A percentile compares a stretch with the other conserved stretches of the same genome.
phyloP scores from a whole-genome alignment of 2,329 filamentous ascomycete species.

The Escovopsis weberi region DNA sequence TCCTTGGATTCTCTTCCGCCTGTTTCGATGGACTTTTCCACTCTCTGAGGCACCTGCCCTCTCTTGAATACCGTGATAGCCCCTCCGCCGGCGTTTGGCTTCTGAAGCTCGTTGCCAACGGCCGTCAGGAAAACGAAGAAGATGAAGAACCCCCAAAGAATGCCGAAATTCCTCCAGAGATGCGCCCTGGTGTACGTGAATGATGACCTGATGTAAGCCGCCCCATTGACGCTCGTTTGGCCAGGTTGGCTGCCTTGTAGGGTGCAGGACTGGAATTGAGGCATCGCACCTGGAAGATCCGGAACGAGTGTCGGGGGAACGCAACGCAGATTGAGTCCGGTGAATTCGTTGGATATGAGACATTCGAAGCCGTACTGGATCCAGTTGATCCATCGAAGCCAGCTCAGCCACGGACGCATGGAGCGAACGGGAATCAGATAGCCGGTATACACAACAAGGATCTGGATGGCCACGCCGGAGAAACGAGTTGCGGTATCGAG shows the following conservation, averaged over 20 bases:
- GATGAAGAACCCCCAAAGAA: conserved; percentile 60
- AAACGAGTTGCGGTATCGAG: conserved; percentile 49
- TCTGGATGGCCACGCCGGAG: conserved; percentile 41
- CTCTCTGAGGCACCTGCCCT: conserved; percentile 43
- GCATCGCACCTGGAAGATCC: conserved; percentile 16
- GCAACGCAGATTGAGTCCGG: conserved; percentile 42
- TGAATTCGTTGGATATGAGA: conserved; percentile 50
- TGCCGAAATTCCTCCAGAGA: conserved; percentile 64
- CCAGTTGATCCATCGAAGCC: conserved; percentile 55
- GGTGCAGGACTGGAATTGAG: conserved; percentile 38
- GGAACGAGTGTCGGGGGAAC: conserved; percentile 43
- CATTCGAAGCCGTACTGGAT: conserved; percentile 57
- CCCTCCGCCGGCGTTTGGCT: conserved; percentile 44
- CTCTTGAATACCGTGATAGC: conserved; percentile 48
- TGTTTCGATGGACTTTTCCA: conserved; percentile 42
- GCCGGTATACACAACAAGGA: conserved; percentile 53
- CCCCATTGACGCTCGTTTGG: conserved; percentile 33
- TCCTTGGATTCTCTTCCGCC: conserved; percentile 30
- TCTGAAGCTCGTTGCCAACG: conserved; percentile 51
- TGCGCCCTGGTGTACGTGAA: conserved; percentile 43
- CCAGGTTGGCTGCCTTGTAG: conserved; percentile 32
- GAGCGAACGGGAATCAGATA: conserved; percentile 45
- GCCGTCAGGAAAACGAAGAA: conserved; percentile 62
- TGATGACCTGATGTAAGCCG: conserved; percentile 36
- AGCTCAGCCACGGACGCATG: conserved; percentile 46